phyloP scores from a whole-genome alignment of 2,329 filamentous ascomycete species.

The Aspergillus calidoustus region DNA sequence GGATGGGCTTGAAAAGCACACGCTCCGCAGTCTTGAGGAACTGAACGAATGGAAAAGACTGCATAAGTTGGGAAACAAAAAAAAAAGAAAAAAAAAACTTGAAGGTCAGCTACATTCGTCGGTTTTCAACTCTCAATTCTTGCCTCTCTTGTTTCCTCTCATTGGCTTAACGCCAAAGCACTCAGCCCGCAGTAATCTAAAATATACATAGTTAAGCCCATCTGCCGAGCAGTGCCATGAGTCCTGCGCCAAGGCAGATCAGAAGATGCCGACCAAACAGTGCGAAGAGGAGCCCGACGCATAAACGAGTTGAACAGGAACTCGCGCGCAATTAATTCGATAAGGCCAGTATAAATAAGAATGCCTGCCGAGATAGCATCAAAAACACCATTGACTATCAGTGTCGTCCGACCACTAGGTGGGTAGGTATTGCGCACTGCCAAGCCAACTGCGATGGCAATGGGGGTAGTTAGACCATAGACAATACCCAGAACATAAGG shows the following conservation, averaged over 20 bases:
- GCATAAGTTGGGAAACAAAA: too few relatives aligned
- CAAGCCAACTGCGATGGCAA: slow-evolving; percentile 83
- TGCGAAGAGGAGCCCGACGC: slow-evolving; percentile 71
- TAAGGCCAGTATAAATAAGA: slow-evolving; percentile 87
- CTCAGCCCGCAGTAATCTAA: not conserved
- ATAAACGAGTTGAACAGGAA: slow-evolving; percentile 94
- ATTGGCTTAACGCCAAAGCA: not conserved
- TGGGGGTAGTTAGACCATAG: slow-evolving; percentile 80
- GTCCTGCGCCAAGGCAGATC: slow-evolving; percentile 71
- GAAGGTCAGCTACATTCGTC: not conserved
- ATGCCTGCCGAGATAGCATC: slow-evolving; percentile 89
- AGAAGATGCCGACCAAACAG: slow-evolving; percentile 62
- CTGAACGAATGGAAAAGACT: too few relatives aligned
- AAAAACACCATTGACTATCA: slow-evolving; percentile 85
- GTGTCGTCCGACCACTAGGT: slow-evolving; percentile 63
- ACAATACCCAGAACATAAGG: slow-evolving; percentile 73
- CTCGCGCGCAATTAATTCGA: slow-evolving; percentile 93
- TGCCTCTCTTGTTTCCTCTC: slow-evolving; percentile 4
- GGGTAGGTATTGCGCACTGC: slow-evolving; percentile 70
- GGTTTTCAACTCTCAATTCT: not conserved
- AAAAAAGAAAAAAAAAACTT: too few relatives aligned
- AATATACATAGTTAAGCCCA: slow-evolving; percentile 67
- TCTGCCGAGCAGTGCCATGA: slow-evolving; percentile 84
- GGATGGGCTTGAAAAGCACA: slow-evolving; percentile 1
- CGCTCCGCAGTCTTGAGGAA: not conserved